Conservation (phyloP, 257 asterid genomes). For the Solanum microdontum region DNA sequence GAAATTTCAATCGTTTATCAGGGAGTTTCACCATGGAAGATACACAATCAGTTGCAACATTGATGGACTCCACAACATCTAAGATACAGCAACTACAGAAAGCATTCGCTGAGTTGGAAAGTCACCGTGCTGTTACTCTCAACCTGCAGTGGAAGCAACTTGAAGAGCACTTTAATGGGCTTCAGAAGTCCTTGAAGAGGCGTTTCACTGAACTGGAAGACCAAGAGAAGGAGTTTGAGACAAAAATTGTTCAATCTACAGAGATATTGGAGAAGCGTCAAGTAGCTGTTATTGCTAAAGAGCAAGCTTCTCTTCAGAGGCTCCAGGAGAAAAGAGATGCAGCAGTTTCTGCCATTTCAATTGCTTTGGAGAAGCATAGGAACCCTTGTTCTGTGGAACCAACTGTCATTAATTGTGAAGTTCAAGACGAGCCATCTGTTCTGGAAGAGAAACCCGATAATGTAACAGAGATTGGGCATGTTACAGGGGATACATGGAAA, state of each 20-base stretch:
- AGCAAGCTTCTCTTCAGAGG: conserved; percentile 70
- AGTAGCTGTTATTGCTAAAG: conserved; percentile 67
- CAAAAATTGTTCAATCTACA: conserved; percentile 50
- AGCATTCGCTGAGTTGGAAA: conserved; percentile 94
- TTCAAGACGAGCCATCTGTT: conserved; percentile 25
- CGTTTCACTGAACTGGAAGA: conserved; percentile 91
- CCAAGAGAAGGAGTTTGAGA: conserved; percentile 81
- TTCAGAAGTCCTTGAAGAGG: conserved; percentile 88
- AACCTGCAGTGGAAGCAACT: conserved; percentile 93
- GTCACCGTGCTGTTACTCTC: conserved; percentile 82
- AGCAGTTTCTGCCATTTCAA: conserved; percentile 71
- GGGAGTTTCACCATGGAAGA: conserved; percentile 49
- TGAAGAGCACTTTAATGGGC: conserved; percentile 91
- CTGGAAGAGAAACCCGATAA: conserved; percentile 29
- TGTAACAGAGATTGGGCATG: conserved; percentile 18
- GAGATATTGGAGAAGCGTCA: conserved; percentile 68
- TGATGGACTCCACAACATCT: conserved; percentile 72
- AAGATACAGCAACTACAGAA: conserved; percentile 86
- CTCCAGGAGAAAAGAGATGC: conserved; percentile 97
- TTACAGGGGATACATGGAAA: conserved; percentile 13
- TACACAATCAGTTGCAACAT: conserved; percentile 37
- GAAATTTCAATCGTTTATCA: neutral
- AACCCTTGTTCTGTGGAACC: conserved; percentile 29
- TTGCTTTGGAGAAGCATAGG: conserved; percentile 42
- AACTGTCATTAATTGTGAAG: conserved; percentile 16